Percentiles rank a stretch among this genome's conserved stretches.
Conservation (phyloP, 1,284 basidiomycete species). For the Sutorius eximius region DNA sequence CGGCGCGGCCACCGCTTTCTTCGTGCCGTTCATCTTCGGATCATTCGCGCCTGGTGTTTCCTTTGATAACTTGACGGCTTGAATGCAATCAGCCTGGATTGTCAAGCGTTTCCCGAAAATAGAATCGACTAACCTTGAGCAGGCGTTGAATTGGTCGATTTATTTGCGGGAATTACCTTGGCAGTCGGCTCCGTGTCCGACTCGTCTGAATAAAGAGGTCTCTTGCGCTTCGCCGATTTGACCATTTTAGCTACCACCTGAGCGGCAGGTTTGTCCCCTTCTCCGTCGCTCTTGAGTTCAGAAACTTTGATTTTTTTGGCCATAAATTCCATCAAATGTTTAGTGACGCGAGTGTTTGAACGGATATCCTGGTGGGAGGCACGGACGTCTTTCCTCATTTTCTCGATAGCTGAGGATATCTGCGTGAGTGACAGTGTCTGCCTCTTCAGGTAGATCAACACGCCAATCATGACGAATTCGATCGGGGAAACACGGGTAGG, state of each 20-base stretch:
- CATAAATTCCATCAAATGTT: slow-evolving; percentile 42
- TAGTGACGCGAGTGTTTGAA: slow-evolving; percentile 42
- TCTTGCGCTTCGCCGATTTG: slow-evolving; percentile 31
- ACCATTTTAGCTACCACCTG: slow-evolving; percentile 7
- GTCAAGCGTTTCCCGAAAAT: background rate
- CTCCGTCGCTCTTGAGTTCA: slow-evolving; percentile 33
- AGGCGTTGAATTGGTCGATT: background rate
- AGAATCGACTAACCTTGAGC: slow-evolving; percentile 20
- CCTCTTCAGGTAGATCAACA: slow-evolving; percentile 42
- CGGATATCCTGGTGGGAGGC: slow-evolving; percentile 43
- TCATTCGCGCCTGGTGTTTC: background rate
- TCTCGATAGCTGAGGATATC: slow-evolving; percentile 42
- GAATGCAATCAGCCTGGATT: background rate
- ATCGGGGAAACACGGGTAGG: slow-evolving; percentile 46
- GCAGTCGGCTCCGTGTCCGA: slow-evolving; percentile 22
- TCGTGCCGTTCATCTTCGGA: slow-evolving; percentile 9
- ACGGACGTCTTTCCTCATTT: slow-evolving; percentile 46
- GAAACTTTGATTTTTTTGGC: slow-evolving; percentile 33
- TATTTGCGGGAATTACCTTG: slow-evolving; percentile 19
- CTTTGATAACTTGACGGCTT: slow-evolving; percentile 18
- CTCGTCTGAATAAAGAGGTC: slow-evolving; percentile 25
- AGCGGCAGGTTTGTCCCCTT: slow-evolving; percentile 31
- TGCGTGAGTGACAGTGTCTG: slow-evolving; percentile 41
- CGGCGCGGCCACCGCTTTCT: background rate
- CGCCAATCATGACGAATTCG: slow-evolving; percentile 50